Base-by-base conservation (phyloP, 148 eudicot genomes). In the Cornus suecica region DNA sequence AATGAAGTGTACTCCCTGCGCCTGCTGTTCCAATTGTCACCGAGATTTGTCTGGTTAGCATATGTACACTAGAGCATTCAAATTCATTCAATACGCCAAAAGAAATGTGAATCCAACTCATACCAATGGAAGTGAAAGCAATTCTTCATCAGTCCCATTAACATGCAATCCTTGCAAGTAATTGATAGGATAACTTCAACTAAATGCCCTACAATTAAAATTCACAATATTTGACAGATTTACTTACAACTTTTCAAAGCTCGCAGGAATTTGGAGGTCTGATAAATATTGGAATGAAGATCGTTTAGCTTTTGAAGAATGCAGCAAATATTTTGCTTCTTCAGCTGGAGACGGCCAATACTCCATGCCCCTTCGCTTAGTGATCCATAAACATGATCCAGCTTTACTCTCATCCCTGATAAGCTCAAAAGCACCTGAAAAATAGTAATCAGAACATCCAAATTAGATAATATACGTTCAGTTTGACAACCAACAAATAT, bases 301-400 rank as follows among this genome's bases (percentile, higher is more conserved):
- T 73, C 58, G 79, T 78, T 73, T 85, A 56, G 74, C 70, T 74
- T 79, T 86, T 71, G 85, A 82, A 30, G 85, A 76, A 74, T 80
- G 84, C 37, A 94, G 34, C 76, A 85, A 86, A 68, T 89, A 95
- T 83, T 92, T 92, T 71, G 92, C 91, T 91, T 92, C 88, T 87
- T 95, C 99, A 52, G 41, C 74, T 26, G 99, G 97, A 78, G 94
- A 87, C 69, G 97, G 97, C 99, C 97, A 92, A 83, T 94, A 94
- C 81, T 94, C 96, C 82, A 90, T 68, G 29, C 99, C 99, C 82
- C 91, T 87, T 72, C 97, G 89, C 22, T 91, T 92, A 71, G 94
- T 88, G 80, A 95, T 92, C 99, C 97, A 95, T 74, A 95, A 86
- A 81, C 99, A 94, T 56, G 91, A 79, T 31, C 99, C 99, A 76